Percentiles rank a stretch among this genome's conserved stretches.
phyloP scores from a whole-genome alignment of 495 filamentous ascomycete genomes.

The Immersiella caudata region DNA sequence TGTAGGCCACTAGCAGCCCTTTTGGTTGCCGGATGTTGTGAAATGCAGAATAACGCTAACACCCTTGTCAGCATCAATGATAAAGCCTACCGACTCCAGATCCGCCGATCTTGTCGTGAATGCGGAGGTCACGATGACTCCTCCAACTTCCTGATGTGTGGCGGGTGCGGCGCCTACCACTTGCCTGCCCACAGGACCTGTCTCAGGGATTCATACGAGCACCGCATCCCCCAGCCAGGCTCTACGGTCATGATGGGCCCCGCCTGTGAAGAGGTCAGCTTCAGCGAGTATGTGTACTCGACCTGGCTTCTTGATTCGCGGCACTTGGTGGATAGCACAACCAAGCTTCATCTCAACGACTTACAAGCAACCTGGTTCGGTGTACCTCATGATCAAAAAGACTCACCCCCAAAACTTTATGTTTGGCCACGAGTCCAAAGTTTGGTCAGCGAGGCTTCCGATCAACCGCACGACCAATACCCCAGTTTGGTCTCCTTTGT shows the following conservation, averaged over 20 bases:
- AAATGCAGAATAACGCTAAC: not conserved
- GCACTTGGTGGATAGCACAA: slow-evolving; percentile 11
- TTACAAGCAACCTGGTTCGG: slow-evolving; percentile 28
- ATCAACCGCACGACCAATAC: slow-evolving; percentile 20
- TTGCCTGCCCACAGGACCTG: not conserved
- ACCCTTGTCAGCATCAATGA: not conserved
- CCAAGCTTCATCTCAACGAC: slow-evolving; percentile 21
- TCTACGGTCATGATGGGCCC: not conserved
- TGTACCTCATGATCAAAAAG: slow-evolving; percentile 25
- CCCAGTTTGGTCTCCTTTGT: slow-evolving; percentile 27
- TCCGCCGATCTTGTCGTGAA: not conserved
- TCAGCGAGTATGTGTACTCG: slow-evolving; percentile 1
- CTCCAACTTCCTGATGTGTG: slow-evolving; percentile 2
- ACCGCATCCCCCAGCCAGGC: not conserved
- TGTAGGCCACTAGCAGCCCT: not conserved
- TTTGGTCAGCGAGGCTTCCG: slow-evolving; percentile 4
- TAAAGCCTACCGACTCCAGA: not conserved
- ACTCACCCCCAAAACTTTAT: slow-evolving; percentile 19
- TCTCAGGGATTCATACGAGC: not conserved
- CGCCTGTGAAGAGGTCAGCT: slow-evolving; percentile 5
- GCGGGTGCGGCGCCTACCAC: not conserved
- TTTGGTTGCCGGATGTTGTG: not conserved
- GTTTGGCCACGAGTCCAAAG: slow-evolving; percentile 23
- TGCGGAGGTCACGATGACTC: not conserved
- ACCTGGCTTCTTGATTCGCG: slow-evolving; percentile 25